Evolutionary conservation across 75 land plant genomes (phyloP).

Genomic region (Cunninghamia lanceolata): DNA sequence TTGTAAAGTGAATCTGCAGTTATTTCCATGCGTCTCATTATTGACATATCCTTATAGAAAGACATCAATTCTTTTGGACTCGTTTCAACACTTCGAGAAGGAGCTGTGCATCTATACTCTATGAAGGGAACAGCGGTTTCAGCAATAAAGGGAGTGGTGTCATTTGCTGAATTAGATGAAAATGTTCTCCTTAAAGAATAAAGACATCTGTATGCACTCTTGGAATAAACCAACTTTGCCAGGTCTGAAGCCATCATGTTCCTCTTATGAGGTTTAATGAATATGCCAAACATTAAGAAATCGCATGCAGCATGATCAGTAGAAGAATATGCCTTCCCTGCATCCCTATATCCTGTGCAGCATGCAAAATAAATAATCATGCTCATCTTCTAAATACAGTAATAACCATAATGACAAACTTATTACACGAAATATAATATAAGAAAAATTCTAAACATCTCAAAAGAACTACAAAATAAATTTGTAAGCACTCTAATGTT

Average conservation of each 20-base stretch:
- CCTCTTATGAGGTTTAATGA: not conserved
- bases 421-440: not conserved
- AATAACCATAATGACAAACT: not conserved
- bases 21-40: constrained; percentile 45
- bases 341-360: not conserved
- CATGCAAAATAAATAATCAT: not conserved
- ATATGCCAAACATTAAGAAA: not conserved
- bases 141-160: constrained; percentile 18
- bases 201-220: not conserved
- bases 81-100: constrained; percentile 33
- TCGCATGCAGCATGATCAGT: not conserved
- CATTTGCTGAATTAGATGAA: constrained; percentile 8
- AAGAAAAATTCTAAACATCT: not conserved
- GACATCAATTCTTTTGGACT: constrained; percentile 31
- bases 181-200: constrained; percentile 4
- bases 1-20: constrained; percentile 48
- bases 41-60: constrained; percentile 37
- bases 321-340: not conserved
- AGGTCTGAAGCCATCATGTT: not conserved
- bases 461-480: not conserved
- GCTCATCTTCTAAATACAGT: not conserved
- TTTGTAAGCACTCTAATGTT: not conserved
- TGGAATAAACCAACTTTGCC: not conserved
- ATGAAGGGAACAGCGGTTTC: constrained; percentile 34
- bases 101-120: constrained; percentile 26